Percentiles rank a stretch among this genome's conserved stretches.
Evolutionary conservation across 2,329 filamentous ascomycete species (phyloP).

Genomic region (Fusarium continuum): DNA sequence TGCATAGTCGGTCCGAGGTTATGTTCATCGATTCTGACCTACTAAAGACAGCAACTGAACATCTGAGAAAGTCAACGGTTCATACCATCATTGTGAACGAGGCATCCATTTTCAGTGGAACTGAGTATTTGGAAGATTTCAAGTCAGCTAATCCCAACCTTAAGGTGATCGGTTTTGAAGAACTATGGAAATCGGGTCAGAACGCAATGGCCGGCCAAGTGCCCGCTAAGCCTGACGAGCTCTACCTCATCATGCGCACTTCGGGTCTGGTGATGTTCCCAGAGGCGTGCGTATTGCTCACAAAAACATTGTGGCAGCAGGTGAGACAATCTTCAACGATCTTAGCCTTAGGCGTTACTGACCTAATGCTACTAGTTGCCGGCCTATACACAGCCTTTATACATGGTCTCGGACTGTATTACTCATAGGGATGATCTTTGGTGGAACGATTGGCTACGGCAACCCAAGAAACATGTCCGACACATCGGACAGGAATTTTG

Average conservation of each 20-base stretch:
- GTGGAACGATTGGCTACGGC: conserved; percentile 91
- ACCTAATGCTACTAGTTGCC: conserved; percentile 60
- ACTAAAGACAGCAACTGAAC: conserved; percentile 65
- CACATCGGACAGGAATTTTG: conserved; percentile 83
- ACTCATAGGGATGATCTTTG: conserved; percentile 83
- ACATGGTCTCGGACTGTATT: conserved; percentile 80
- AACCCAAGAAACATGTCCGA: conserved; percentile 89
- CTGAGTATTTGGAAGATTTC: conserved; percentile 62
- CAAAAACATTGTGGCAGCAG: conserved; percentile 77
- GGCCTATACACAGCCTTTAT: conserved; percentile 80
- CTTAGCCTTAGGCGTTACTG: too few relatives aligned
- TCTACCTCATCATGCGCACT: conserved; percentile 86
- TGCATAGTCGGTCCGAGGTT: conserved; percentile 80
- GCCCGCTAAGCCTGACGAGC: conserved; percentile 75
- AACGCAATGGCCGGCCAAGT: conserved; percentile 74
- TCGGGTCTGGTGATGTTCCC: conserved; percentile 86
- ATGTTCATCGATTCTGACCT: conserved; percentile 89
- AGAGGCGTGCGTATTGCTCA: conserved; percentile 91
- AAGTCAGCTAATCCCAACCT: conserved; percentile 63
- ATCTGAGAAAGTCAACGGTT: conserved; percentile 64
- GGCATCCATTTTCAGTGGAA: conserved; percentile 60
- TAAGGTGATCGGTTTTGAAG: conserved; percentile 61
- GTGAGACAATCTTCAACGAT: conserved; percentile 33
- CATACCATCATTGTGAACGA: conserved; percentile 71
- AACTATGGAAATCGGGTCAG: conserved; percentile 64